These are phyloP conservation scores for Acer yangbiense DNA, from an alignment of 345 rosid species.

Conservation along the genomic window DNA sequence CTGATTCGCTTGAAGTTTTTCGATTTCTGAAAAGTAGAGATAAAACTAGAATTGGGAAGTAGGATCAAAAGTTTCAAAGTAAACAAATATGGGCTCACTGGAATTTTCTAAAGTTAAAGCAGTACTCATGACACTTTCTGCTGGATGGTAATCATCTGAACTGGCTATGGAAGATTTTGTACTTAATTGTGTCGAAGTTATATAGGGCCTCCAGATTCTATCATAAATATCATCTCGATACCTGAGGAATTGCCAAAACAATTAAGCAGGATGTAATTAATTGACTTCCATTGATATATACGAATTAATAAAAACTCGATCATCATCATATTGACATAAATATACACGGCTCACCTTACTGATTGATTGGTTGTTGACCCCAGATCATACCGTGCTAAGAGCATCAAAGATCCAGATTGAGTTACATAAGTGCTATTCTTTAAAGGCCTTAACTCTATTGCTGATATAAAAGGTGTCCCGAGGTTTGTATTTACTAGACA, in stretches of 20 bases:
- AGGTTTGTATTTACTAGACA: too few relatives aligned
- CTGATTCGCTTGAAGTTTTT: background rate
- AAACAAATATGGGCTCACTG: background rate
- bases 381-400: too few relatives aligned
- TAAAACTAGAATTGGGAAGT: background rate
- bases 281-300: background rate
- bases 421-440: too few relatives aligned
- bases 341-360: too few relatives aligned
- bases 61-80: background rate
- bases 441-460: too few relatives aligned
- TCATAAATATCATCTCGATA: slow-evolving; percentile 18
- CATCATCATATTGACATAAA: background rate
- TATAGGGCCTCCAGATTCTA: slow-evolving; percentile 11
- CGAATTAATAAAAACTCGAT: background rate
- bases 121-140: background rate
- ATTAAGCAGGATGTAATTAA: background rate
- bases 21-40: background rate
- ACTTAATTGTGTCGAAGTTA: background rate
- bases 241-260: slow-evolving; percentile 1
- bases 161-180: background rate
- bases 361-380: too few relatives aligned
- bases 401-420: too few relatives aligned
- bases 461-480: too few relatives aligned
- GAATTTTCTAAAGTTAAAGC: background rate
- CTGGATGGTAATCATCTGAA: slow-evolving; percentile 31